A percentile compares a stretch with the other conserved stretches of the same genome.
Evolutionary conservation across 2,329 filamentous ascomycete genomes (phyloP).

Genomic region (Trichoderma harzianum): DNA sequence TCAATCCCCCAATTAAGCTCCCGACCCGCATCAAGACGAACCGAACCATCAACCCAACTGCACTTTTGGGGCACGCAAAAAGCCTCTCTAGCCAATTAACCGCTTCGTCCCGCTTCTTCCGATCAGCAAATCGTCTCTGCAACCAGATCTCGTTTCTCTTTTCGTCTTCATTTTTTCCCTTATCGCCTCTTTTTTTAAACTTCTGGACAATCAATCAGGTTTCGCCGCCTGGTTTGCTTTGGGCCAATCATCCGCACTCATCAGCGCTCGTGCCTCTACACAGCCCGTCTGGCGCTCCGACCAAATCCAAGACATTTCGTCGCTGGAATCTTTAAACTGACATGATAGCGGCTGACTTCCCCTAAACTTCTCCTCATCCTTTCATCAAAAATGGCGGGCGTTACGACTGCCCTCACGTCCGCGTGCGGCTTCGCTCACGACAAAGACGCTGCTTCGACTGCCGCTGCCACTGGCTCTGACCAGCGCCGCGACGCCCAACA

Average conservation of each 20-base stretch:
- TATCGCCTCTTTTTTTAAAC: not conserved
- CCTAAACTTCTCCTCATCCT: slow-evolving; percentile 15
- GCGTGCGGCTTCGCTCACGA: slow-evolving; percentile 33
- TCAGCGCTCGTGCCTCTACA: not conserved
- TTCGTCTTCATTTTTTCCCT: not conserved
- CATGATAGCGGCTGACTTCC: not conserved
- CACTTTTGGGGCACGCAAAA: not conserved
- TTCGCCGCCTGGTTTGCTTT: not conserved
- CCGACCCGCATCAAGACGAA: slow-evolving; percentile 16
- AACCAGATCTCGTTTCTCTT: not conserved
- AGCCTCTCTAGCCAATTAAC: not conserved
- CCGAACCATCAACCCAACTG: slow-evolving; percentile 4
- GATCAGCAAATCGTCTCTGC: slow-evolving; percentile 12
- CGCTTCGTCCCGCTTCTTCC: slow-evolving; percentile 15
- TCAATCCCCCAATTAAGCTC: slow-evolving; percentile 12
- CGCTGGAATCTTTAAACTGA: not conserved
- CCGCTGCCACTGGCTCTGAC: slow-evolving; percentile 41
- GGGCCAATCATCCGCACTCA: slow-evolving; percentile 8
- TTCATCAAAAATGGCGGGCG: slow-evolving; percentile 32
- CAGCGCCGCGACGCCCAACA: slow-evolving; percentile 29
- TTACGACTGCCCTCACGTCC: slow-evolving; percentile 39
- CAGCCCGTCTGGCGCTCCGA: not conserved
- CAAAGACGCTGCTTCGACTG: slow-evolving; percentile 33
- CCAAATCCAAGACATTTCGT: not conserved
- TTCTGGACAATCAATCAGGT: not conserved